Conservation (phyloP, 257 asterid genomes). For the Ophiorrhiza pumila region DNA sequence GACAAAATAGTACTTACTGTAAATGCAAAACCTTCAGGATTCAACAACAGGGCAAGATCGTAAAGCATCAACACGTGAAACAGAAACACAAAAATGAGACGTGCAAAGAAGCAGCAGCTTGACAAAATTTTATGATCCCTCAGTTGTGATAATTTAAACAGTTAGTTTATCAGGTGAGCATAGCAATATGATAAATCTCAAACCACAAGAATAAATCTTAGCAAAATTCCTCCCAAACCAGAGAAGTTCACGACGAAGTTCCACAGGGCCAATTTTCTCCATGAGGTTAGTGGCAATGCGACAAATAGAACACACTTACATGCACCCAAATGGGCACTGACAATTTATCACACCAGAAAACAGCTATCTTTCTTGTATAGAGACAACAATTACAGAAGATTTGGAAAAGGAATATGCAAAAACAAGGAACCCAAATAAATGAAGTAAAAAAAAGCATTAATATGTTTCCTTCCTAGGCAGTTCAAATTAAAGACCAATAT, state of each 20-base stretch:
- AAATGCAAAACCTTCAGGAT: too few relatives aligned
- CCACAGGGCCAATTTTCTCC: not conserved
- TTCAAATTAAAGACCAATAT: too few relatives aligned
- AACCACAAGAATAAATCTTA: not conserved
- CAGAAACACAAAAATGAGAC: not conserved
- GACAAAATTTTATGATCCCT: not conserved
- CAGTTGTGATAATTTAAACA: not conserved
- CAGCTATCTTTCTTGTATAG: not conserved
- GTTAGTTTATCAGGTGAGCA: not conserved
- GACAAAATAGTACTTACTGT: not conserved
- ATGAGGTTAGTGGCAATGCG: not conserved
- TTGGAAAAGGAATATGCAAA: not conserved
- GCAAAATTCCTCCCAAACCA: not conserved
- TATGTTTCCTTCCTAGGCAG: too few relatives aligned
- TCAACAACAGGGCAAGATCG: not conserved
- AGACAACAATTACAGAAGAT: not conserved
- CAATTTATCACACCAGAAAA: not conserved
- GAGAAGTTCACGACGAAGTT: not conserved
- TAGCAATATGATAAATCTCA: not conserved
- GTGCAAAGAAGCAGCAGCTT: not conserved
- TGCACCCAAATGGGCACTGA: not conserved
- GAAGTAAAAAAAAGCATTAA: too few relatives aligned
- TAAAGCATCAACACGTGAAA: not conserved
- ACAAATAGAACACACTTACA: not conserved
- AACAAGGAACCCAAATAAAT: too few relatives aligned